Percentiles rank a stretch among this genome's conserved stretches.
These are phyloP conservation scores for Adansonia grandidieri DNA, from an alignment of 441 rosid genomes.

Conservation along the genomic window DNA sequence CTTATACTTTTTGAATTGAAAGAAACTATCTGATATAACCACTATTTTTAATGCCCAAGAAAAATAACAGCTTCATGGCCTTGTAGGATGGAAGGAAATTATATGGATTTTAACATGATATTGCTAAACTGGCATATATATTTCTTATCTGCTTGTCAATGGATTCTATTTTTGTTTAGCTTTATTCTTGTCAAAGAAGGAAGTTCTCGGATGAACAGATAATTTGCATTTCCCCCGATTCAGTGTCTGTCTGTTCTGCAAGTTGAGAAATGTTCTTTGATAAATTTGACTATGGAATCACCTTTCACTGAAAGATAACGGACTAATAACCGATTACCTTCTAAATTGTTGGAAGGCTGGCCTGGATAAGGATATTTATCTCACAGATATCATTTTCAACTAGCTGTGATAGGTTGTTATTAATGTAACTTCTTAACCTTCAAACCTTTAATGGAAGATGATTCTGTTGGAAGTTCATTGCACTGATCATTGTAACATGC, in stretches of 20 bases:
- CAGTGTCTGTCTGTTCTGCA: not conserved
- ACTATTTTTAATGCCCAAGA: not conserved
- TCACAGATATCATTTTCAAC: not conserved
- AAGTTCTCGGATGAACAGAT: not conserved
- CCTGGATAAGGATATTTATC: not conserved
- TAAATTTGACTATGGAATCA: not conserved
- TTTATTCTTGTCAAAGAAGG: not conserved
- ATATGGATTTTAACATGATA: not conserved
- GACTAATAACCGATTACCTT: not conserved
- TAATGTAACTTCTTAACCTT: not conserved
- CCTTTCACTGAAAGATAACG: not conserved
- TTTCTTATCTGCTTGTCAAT: not conserved
- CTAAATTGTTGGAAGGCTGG: not conserved
- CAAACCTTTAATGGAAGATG: not conserved
- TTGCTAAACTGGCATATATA: not conserved
- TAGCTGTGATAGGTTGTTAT: not conserved
- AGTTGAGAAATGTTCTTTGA: constrained; percentile 9
- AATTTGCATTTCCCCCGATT: not conserved
- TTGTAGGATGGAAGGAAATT: not conserved
- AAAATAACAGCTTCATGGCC: not conserved
- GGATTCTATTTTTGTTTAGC: not conserved
- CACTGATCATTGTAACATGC: not conserved
- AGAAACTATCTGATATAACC: not conserved
- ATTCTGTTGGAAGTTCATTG: constrained; percentile 4
- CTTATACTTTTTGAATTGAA: not conserved